A percentile compares a stretch with the other conserved stretches of the same genome.
phyloP scores from a whole-genome alignment of 495 filamentous ascomycete genomes.

The Penicillium bialowiezense region DNA sequence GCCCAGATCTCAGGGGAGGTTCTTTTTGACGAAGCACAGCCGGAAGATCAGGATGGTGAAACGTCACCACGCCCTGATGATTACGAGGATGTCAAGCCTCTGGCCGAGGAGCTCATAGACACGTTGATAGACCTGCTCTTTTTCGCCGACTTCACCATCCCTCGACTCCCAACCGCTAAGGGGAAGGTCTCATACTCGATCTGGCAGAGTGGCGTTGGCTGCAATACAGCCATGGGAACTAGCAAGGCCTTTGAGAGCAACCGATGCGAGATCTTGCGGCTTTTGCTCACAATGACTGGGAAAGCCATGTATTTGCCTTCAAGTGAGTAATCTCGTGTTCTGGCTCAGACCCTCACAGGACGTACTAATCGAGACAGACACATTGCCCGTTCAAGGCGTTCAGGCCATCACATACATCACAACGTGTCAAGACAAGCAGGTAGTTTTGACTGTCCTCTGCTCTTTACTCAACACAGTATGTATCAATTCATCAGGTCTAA shows the following conservation, averaged over 20 bases:
- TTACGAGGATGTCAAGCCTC: conserved; percentile 79
- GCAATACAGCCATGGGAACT: conserved; percentile 82
- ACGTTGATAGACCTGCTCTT: conserved; percentile 87
- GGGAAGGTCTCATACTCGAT: conserved; percentile 88
- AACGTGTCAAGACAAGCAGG: conserved; percentile 84
- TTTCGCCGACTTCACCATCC: conserved; percentile 85
- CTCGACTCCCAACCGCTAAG: conserved; percentile 60
- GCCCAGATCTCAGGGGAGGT: conserved; percentile 63
- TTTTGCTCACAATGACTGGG: conserved; percentile 81
- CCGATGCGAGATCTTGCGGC: conserved; percentile 81
- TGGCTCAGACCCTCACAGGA: background rate
- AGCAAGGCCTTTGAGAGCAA: conserved; percentile 90
- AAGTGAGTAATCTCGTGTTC: conserved; percentile 40
- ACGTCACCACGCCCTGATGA: conserved; percentile 51
- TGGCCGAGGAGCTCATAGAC: conserved; percentile 93
- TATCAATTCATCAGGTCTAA: conserved; percentile 1
- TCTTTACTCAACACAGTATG: conserved; percentile 94
- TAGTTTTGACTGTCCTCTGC: conserved; percentile 83
- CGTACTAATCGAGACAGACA: conserved; percentile 39
- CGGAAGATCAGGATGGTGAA: conserved; percentile 45
- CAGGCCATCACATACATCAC: conserved; percentile 87
- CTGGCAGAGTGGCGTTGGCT: conserved; percentile 97
- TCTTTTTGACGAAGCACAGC: conserved; percentile 75
- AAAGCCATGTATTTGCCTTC: conserved; percentile 93
- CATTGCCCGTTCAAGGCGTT: conserved; percentile 81